Conservation (phyloP, 495 filamentous ascomycete genomes). For the Hypoxylon crocopeplum region DNA sequence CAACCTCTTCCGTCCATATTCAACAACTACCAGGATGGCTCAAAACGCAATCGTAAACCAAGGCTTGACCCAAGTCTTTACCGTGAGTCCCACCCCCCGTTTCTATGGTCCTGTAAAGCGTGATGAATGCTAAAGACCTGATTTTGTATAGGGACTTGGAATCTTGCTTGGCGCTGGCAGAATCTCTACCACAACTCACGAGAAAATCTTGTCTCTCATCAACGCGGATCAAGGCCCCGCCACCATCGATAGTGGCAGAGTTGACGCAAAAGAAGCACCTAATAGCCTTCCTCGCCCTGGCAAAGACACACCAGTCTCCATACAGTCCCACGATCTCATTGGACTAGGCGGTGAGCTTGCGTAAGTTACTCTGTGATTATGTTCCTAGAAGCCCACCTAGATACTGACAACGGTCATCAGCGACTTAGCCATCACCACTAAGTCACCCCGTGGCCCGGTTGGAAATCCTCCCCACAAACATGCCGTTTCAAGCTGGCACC, state of each 20-base stretch:
- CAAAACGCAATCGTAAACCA: constrained; percentile 2
- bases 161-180: constrained; percentile 20
- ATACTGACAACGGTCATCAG: constrained; percentile 1
- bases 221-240: background rate
- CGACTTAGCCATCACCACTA: background rate
- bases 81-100: constrained; percentile 2
- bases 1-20: too few relatives aligned
- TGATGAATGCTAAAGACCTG: background rate
- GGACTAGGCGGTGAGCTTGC: background rate
- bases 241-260: background rate
- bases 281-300: background rate
- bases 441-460: background rate
- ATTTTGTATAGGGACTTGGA: constrained; percentile 20
- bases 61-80: constrained; percentile 18
- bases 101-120: background rate
- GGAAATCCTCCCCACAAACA: background rate
- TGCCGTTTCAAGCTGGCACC: background rate
- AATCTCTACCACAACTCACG: constrained; percentile 13
- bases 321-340: constrained; percentile 11
- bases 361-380: constrained; percentile 1
- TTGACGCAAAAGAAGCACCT: background rate
- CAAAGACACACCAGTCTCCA: constrained; percentile 16
- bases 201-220: constrained; percentile 11
- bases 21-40: background rate
- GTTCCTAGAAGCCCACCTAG: background rate